A percentile compares a stretch with the other conserved stretches of the same genome.
phyloP scores from a whole-genome alignment of 352 stramenopile genomes.

The Phytopythium sindhum region DNA sequence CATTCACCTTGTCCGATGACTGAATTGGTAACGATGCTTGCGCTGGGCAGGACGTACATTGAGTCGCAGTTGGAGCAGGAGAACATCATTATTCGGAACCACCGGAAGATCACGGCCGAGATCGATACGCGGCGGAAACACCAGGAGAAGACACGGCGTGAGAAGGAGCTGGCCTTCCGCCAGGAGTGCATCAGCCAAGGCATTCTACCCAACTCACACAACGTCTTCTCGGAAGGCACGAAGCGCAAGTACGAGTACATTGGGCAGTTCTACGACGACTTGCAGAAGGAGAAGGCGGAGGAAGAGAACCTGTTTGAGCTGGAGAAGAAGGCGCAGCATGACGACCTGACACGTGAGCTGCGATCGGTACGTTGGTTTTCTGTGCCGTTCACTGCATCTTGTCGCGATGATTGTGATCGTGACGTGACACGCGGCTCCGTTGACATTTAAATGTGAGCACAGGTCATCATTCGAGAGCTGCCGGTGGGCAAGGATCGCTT shows the following conservation, averaged over 20 bases:
- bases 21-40: neutral
- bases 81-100: slow-evolving; percentile 42
- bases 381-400: neutral
- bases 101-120: slow-evolving; percentile 48
- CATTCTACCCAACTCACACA: slow-evolving; percentile 66
- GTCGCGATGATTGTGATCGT: neutral
- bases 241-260: slow-evolving; percentile 65
- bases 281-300: slow-evolving; percentile 42
- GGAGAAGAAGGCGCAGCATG: slow-evolving; percentile 42
- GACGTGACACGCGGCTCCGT: neutral
- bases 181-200: slow-evolving; percentile 53
- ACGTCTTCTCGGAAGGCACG: slow-evolving; percentile 59
- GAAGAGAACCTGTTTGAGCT: slow-evolving; percentile 50
- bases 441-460: neutral
- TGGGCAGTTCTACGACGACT: slow-evolving; percentile 59
- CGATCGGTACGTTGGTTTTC: slow-evolving; percentile 20
- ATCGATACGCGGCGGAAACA: slow-evolving; percentile 52
- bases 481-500: slow-evolving; percentile 71
- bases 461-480: slow-evolving; percentile 65
- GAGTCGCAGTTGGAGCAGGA: slow-evolving; percentile 61
- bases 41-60: slow-evolving; percentile 34
- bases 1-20: neutral
- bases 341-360: slow-evolving; percentile 36
- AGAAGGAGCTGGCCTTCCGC: slow-evolving; percentile 59
- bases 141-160: slow-evolving; percentile 40